Evolutionary conservation across 257 asterid species (phyloP).

Genomic region (Asclepias syriaca): DNA sequence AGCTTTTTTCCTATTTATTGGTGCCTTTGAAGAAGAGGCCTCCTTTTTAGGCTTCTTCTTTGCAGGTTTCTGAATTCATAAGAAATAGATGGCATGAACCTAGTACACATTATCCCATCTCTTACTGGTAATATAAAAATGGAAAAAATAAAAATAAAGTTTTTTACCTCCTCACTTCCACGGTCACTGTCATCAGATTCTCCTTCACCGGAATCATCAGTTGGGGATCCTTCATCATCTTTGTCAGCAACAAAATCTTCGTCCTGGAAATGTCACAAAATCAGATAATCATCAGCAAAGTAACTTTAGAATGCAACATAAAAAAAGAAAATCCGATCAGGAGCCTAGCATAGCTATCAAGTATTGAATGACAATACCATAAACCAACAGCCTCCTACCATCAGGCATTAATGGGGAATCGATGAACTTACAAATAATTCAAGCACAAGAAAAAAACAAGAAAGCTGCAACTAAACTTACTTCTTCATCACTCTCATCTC

Average conservation of each 20-base stretch:
- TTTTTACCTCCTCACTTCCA: slow-evolving; percentile 60
- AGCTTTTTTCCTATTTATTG: slow-evolving; percentile 56
- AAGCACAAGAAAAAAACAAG: background rate
- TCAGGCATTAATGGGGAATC: background rate
- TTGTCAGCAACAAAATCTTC: slow-evolving; percentile 70
- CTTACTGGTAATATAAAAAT: background rate
- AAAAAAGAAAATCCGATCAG: background rate
- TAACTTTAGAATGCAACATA: background rate
- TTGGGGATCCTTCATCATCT: slow-evolving; percentile 92
- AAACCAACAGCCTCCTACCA: background rate
- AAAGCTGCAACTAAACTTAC: slow-evolving; percentile 21
- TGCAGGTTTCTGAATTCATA: slow-evolving; percentile 39
- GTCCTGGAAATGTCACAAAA: slow-evolving; percentile 39
- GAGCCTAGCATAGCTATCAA: background rate
- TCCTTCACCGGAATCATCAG: slow-evolving; percentile 89
- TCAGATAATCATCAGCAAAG: background rate
- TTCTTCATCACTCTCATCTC: slow-evolving; percentile 80
- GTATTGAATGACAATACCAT: background rate
- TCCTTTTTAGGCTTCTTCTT: slow-evolving; percentile 64
- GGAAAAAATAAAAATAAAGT: background rate
- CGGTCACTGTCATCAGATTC: slow-evolving; percentile 69
- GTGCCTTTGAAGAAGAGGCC: slow-evolving; percentile 49
- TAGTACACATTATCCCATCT: background rate
- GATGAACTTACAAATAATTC: background rate
- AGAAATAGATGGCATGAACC: slow-evolving; percentile 9